These are phyloP conservation scores for Calvatia gigantea DNA, from an alignment of 768 basidiomycete genomes.

Conservation along the genomic window DNA sequence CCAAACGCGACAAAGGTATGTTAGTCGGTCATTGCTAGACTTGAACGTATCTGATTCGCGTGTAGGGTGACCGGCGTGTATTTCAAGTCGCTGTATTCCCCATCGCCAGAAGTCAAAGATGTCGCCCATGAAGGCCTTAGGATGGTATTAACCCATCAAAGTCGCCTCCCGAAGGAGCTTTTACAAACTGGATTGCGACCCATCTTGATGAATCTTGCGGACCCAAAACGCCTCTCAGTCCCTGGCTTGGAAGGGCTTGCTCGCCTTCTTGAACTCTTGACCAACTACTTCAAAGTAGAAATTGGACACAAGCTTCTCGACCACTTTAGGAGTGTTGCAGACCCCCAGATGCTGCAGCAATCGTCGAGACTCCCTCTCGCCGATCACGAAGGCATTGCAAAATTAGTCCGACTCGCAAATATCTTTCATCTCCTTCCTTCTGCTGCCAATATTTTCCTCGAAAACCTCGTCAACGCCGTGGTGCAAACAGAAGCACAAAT, in stretches of 20 bases:
- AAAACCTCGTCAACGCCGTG: slow-evolving; percentile 80
- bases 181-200: slow-evolving; percentile 94
- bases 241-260: slow-evolving; percentile 92
- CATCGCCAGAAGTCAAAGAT: slow-evolving; percentile 87
- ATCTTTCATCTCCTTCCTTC: slow-evolving; percentile 96
- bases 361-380: slow-evolving; percentile 77
- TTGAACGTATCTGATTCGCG: not conserved
- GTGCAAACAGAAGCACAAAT: slow-evolving; percentile 91
- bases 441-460: slow-evolving; percentile 88
- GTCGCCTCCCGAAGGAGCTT: slow-evolving; percentile 90
- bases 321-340: slow-evolving; percentile 91
- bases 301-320: slow-evolving; percentile 97
- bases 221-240: slow-evolving; percentile 90
- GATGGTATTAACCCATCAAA: slow-evolving; percentile 86
- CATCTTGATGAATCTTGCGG: slow-evolving; percentile 96
- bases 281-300: slow-evolving; percentile 99
- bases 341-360: slow-evolving; percentile 77
- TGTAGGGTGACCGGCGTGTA: slow-evolving; percentile 89
- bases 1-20: slow-evolving; percentile 81
- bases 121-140: slow-evolving; percentile 92
- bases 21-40: not conserved
- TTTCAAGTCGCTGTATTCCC: slow-evolving; percentile 97
- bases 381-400: slow-evolving; percentile 88
- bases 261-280: slow-evolving; percentile 87
- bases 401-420: slow-evolving; percentile 92